Evolutionary conservation across 208 protist genomes (phyloP), one percentile per base, ranked within the genome.

Genomic region (Novymonas esmeraldas): DNA sequence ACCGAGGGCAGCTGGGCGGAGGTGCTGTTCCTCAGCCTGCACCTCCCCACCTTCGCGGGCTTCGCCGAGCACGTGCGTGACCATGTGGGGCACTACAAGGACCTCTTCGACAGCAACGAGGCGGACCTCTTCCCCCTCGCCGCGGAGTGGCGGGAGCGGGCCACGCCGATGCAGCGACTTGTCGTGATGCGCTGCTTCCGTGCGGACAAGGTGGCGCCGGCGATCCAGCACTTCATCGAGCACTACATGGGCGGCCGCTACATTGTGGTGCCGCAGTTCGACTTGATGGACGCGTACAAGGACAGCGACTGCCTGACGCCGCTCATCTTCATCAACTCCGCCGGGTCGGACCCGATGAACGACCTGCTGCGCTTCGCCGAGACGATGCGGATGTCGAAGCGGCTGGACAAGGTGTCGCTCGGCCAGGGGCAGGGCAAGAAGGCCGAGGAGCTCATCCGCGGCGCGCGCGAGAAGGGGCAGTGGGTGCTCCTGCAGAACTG

Each of bases 401-500:
- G 98, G 62, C 67, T 99, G 22, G 79, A 92, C 62, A 96, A 97
- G 65, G 94, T 99, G 16, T 98, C 98, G 44, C 90, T 99, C 26
- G 98, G 98, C 9, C 96, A 99, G 62, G 98, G 98, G 18, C 97
- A 99, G 69, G 98, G 98, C 22, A 84, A 81, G 46, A 96, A 94
- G 58, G 95, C 96, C 5, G 92, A 98, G 78, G 93, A 95, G 69
- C 84, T 98, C 54, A 91, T 98, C 28, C 69, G 29, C 24, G 84
- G 87, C 55, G 93, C 78, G 20, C 79, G 90, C 13, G 92, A 97
- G 76, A 84, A 76, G 31, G 97, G 95, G 18, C 90, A 89, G 74
- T 99, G 98, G 98, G 89, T 98, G 33, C 76, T 98, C 42, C 84
- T 99, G 59, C 98, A 99, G 78, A 99, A 99, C 76, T 99, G 98